These are phyloP conservation scores for Anthracocystis panici-leucophaei DNA, from an alignment of 1,284 basidiomycete genomes.

Conservation along the genomic window DNA sequence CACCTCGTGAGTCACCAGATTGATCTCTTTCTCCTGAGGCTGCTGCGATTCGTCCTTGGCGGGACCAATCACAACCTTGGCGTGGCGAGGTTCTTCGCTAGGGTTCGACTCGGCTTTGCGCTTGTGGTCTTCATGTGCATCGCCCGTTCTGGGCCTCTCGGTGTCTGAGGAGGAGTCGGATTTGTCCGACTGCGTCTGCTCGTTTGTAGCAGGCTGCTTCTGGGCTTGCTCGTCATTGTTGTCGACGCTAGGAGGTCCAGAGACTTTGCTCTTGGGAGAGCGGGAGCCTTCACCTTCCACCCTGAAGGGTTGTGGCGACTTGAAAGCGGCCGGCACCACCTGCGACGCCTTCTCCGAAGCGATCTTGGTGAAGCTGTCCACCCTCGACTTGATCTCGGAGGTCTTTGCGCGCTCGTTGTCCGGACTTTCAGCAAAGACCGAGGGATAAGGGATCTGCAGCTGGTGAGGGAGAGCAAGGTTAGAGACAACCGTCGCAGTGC, in stretches of 20 bases:
- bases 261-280: constrained; percentile 32
- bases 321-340: not conserved
- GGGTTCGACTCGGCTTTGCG: constrained; percentile 18
- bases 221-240: not conserved
- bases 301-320: not conserved
- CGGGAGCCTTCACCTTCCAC: constrained; percentile 12
- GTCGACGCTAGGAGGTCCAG: constrained; percentile 24
- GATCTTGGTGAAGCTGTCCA: not conserved
- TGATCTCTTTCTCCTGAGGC: constrained; percentile 40
- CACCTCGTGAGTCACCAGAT: constrained; percentile 41
- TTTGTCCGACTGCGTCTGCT: constrained; percentile 4
- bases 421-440: constrained; percentile 26
- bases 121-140: constrained; percentile 14
- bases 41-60: constrained; percentile 16
- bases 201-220: not conserved
- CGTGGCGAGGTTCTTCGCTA: constrained; percentile 24
- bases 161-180: not conserved
- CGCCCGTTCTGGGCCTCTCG: not conserved
- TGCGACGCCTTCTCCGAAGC: constrained; percentile 7
- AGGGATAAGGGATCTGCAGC: constrained; percentile 45
- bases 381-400: constrained; percentile 4
- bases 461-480: constrained; percentile 34
- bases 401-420: constrained; percentile 1
- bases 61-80: constrained; percentile 40
- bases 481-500: constrained; percentile 26